Base-by-base conservation (phyloP, 306 rosid species). In the Echinosophora koreensis region DNA sequence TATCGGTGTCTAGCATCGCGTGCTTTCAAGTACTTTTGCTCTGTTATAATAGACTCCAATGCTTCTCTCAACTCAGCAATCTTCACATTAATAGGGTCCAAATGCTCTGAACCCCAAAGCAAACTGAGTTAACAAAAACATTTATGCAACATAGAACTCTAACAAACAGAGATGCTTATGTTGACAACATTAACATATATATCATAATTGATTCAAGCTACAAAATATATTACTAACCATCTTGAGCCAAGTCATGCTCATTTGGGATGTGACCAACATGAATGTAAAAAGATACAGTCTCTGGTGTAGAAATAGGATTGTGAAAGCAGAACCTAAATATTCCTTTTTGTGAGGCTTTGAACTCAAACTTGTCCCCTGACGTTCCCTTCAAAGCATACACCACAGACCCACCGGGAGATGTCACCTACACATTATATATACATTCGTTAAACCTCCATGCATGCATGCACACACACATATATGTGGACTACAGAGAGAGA, bases 241-340 rank as follows among this genome's bases (percentile, higher is more conserved):
- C 97, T 84, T 89, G 92, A 47, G 97, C 99, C 10, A 91, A 81
- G 75, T 90, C 87, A 61, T 82, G 83, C 66, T 91, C 97, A 3
- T 80, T 89, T 13, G 99, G 99, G 83, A 95, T 92, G 80, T 92
- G 99, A 11, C 99, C 96, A 60, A 95, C 85, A 58, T 95, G 99
- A 44, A 95, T 86, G 89, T 92, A 82, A 84, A 95, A 95, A 35
- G 97, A 95, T 4, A 95, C 90, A 5, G 96, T 95, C 81, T 95
- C 98, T 0, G 97, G 97, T 3, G 96, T 87, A 1, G 94, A 82
- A 80, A 79, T 68, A 4, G 97, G 94, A 77, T 95, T 95, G 28
- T 82, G 85, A 58, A 95, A 95, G 59, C 99, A 91, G 78, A 95
- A 95, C 35, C 81, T 86, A 67, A 86, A 91, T 73, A 89, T 79